phyloP scores from a whole-genome alignment of 768 basidiomycete species.

The Leccinum olivaceopallidum region DNA sequence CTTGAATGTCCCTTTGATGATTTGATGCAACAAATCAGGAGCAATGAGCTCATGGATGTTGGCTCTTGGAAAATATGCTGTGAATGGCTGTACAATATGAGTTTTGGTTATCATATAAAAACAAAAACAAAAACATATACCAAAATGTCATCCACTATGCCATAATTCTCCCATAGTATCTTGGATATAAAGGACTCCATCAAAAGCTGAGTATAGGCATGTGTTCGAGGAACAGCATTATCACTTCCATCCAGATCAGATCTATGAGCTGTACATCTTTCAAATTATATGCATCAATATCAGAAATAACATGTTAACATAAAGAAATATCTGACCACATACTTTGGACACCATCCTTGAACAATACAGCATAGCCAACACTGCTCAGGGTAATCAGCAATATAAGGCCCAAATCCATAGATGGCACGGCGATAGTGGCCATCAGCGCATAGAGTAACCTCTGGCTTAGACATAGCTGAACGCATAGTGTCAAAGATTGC shows the following conservation, averaged over 20 bases:
- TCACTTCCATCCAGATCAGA: neutral
- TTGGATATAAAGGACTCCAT: too few relatives aligned
- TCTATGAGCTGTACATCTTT: neutral
- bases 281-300: neutral
- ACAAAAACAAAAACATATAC: neutral
- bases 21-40: neutral
- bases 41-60: neutral
- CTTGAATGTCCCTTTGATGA: neutral
- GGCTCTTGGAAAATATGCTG: neutral
- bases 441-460: constrained; percentile 16
- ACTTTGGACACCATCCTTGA: constrained; percentile 7
- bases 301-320: neutral
- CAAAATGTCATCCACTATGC: neutral
- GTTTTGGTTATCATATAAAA: neutral
- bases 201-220: too few relatives aligned
- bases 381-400: constrained; percentile 44
- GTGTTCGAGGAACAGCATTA: too few relatives aligned
- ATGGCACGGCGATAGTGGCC: constrained; percentile 11
- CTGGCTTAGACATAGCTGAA: neutral
- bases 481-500: neutral
- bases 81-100: neutral
- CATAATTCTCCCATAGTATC: neutral
- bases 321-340: neutral
- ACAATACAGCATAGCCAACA: constrained; percentile 12
- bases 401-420: constrained; percentile 39